Conservation (phyloP, 1,284 basidiomycete genomes). For the Cutaneotrichosporon cyanovorans region DNA sequence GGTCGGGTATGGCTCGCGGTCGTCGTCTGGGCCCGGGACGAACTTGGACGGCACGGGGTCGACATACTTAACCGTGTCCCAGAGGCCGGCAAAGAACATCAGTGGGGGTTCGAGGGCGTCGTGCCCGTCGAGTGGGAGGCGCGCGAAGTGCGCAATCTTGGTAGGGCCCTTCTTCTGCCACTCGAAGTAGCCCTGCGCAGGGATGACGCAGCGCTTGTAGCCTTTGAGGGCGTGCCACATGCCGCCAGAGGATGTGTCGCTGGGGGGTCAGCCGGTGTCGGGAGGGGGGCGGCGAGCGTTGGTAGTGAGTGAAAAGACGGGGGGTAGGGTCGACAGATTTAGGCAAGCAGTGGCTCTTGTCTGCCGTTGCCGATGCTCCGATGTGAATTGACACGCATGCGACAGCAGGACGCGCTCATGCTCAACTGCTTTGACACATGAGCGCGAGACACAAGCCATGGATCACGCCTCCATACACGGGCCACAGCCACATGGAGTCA, state of each 20-base stretch:
- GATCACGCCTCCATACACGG: too few species aligned
- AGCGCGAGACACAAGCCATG: too few species aligned
- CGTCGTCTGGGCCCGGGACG: slow-evolving; percentile 21
- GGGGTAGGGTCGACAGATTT: too few species aligned
- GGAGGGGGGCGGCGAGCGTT: too few species aligned
- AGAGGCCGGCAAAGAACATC: slow-evolving; percentile 83
- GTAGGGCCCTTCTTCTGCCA: slow-evolving; percentile 76
- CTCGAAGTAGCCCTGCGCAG: slow-evolving; percentile 83
- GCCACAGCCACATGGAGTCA: too few species aligned
- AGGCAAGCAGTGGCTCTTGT: too few species aligned
- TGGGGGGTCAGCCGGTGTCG: slow-evolving; percentile 17
- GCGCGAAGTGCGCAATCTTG: slow-evolving; percentile 71
- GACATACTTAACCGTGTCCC: slow-evolving; percentile 60
- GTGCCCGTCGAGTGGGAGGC: slow-evolving; percentile 43
- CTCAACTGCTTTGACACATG: too few species aligned
- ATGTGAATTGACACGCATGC: too few species aligned
- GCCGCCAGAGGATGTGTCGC: slow-evolving; percentile 48
- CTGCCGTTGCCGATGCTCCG: too few species aligned
- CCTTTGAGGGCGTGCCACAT: slow-evolving; percentile 77
- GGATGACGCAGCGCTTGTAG: slow-evolving; percentile 67
- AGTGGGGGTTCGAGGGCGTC: slow-evolving; percentile 53
- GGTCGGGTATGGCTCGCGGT: slow-evolving; percentile 33
- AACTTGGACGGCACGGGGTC: slow-evolving; percentile 22
- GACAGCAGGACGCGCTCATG: too few species aligned
- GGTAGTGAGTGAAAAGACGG: slow-evolving; percentile 19